Conservation (phyloP, 768 basidiomycete species). For the Leucosporidium yakuticum region DNA sequence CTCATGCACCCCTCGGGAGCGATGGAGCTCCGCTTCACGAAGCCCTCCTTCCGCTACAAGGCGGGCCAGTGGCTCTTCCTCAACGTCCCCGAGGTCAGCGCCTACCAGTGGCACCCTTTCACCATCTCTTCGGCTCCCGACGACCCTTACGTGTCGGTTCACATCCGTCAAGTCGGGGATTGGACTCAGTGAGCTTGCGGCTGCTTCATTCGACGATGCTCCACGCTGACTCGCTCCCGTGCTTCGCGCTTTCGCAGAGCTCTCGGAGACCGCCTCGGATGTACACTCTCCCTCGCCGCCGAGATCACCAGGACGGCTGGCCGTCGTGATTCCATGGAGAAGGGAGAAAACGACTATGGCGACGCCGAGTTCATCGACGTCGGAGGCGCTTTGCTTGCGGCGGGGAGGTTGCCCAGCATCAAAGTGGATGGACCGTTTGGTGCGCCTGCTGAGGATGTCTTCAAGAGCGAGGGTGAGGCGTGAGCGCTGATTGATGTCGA, state of each 20-base stretch:
- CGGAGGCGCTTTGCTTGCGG: slow-evolving; percentile 43
- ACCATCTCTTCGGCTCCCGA: slow-evolving; percentile 59
- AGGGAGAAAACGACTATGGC: slow-evolving; percentile 55
- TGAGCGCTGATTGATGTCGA: background rate
- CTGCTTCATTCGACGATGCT: slow-evolving; percentile 5
- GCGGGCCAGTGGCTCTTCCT: slow-evolving; percentile 89
- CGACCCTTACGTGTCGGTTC: slow-evolving; percentile 84
- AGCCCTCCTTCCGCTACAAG: slow-evolving; percentile 85
- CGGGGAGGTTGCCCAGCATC: slow-evolving; percentile 55
- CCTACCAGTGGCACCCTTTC: slow-evolving; percentile 91
- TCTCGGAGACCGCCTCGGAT: slow-evolving; percentile 77
- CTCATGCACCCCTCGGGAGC: slow-evolving; percentile 84
- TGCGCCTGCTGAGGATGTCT: slow-evolving; percentile 58
- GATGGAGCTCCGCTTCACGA: slow-evolving; percentile 87
- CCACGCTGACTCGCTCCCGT: background rate
- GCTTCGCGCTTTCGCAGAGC: slow-evolving; percentile 43
- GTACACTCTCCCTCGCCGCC: slow-evolving; percentile 27
- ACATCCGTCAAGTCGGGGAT: slow-evolving; percentile 90
- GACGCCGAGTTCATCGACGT: slow-evolving; percentile 62
- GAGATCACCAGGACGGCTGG: slow-evolving; percentile 10
- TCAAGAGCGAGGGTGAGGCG: slow-evolving; percentile 27
- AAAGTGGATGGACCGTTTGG: slow-evolving; percentile 84
- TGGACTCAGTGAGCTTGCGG: slow-evolving; percentile 50
- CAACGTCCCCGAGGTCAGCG: slow-evolving; percentile 77
- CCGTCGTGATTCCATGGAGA: slow-evolving; percentile 45